Conservation (phyloP, 2,329 filamentous ascomycete species). For the Trichoderma lentiforme region DNA sequence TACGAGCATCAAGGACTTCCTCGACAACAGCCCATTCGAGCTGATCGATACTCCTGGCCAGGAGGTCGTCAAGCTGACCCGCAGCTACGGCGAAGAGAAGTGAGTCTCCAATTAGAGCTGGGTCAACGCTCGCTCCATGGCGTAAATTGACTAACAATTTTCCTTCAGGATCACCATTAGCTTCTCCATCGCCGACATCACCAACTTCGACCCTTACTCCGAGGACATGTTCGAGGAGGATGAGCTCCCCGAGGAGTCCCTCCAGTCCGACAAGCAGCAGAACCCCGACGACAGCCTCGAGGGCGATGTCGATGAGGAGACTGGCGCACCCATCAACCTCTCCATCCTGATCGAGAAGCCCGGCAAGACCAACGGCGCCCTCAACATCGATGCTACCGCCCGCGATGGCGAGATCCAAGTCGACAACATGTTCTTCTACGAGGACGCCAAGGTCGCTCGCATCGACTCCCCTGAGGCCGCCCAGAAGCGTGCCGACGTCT, state of each 20-base stretch:
- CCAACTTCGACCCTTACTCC: slow-evolving; percentile 38
- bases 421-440: slow-evolving; percentile 87
- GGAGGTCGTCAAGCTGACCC: slow-evolving; percentile 82
- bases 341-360: slow-evolving; percentile 88
- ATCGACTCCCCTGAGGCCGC: slow-evolving; percentile 71
- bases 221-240: slow-evolving; percentile 42
- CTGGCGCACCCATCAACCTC: slow-evolving; percentile 74
- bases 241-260: slow-evolving; percentile 39
- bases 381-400: slow-evolving; percentile 81
- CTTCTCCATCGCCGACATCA: slow-evolving; percentile 43
- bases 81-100: slow-evolving; percentile 85
- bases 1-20: slow-evolving; percentile 78
- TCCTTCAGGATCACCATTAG: slow-evolving; percentile 40
- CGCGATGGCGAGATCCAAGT: slow-evolving; percentile 84
- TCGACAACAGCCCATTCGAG: slow-evolving; percentile 81
- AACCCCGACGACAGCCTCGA: slow-evolving; percentile 46
- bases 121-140: not conserved
- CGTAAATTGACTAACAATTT: slow-evolving; percentile 13
- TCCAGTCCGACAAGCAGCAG: slow-evolving; percentile 52
- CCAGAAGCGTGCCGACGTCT: slow-evolving; percentile 72
- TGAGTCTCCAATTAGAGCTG: slow-evolving; percentile 32
- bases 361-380: slow-evolving; percentile 64
- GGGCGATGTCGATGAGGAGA: slow-evolving; percentile 50
- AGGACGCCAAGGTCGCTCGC: slow-evolving; percentile 72
- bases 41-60: slow-evolving; percentile 77